phyloP scores from a whole-genome alignment of 2,329 filamentous ascomycete species.

The Daldinia eschscholtzii region DNA sequence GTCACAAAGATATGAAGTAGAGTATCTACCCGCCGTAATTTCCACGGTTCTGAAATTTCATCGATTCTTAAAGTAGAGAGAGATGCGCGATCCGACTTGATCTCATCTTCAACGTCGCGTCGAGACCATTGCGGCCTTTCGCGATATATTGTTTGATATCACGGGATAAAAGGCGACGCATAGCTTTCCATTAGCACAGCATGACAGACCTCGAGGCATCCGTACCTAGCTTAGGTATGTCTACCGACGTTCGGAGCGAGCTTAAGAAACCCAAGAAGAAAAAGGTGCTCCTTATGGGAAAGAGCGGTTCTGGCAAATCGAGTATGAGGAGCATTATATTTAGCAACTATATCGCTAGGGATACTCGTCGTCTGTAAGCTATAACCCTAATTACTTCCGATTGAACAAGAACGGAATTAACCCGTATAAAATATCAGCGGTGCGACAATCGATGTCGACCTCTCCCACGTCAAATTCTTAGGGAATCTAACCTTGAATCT shows the following conservation, averaged over 20 bases:
- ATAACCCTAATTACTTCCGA: not conserved
- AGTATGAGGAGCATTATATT: slow-evolving; percentile 99
- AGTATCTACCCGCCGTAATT: not conserved
- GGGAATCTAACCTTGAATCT: slow-evolving; percentile 97
- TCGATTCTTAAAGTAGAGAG: slow-evolving; percentile 11
- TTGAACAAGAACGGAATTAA: not conserved
- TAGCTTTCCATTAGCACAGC: not conserved
- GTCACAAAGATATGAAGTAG: slow-evolving; percentile 2
- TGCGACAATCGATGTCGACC: slow-evolving; percentile 97
- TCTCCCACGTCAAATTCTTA: slow-evolving; percentile 98
- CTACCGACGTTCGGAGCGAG: slow-evolving; percentile 60
- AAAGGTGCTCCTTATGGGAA: slow-evolving; percentile 91
- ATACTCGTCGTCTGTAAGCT: slow-evolving; percentile 82
- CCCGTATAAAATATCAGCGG: slow-evolving; percentile 62
- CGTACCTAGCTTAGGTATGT: slow-evolving; percentile 45
- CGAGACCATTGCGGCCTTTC: slow-evolving; percentile 25
- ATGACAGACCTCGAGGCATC: slow-evolving; percentile 51
- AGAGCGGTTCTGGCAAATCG: slow-evolving; percentile 96
- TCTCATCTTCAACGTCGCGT: slow-evolving; percentile 31
- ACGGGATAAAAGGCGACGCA: slow-evolving; percentile 3
- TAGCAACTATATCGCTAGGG: slow-evolving; percentile 97
- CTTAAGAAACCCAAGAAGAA: slow-evolving; percentile 83
- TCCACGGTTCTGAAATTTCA: not conserved
- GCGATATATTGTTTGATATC: slow-evolving; percentile 16
- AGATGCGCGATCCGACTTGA: slow-evolving; percentile 37